Percentiles rank a stretch among this genome's conserved stretches.
Conservation (phyloP, 768 basidiomycete species). For the Cystobasidium ongulense region DNA sequence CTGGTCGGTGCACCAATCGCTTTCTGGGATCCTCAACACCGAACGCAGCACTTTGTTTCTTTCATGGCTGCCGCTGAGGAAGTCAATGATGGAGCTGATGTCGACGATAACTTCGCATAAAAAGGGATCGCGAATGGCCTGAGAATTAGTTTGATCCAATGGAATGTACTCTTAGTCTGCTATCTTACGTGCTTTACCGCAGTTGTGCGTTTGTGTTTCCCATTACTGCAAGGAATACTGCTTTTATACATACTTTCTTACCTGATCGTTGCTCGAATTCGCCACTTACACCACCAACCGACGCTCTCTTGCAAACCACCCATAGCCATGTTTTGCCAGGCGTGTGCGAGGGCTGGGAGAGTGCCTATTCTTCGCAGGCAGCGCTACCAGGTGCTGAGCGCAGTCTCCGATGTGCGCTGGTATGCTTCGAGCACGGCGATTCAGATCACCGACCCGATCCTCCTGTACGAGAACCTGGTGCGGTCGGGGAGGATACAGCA, state of each 20-base stretch:
- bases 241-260: neutral
- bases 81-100: slow-evolving; percentile 32
- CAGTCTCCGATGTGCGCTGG: neutral
- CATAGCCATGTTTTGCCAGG: neutral
- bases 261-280: neutral
- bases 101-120: slow-evolving; percentile 36
- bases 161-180: neutral
- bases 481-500: slow-evolving; percentile 19
- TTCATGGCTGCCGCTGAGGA: slow-evolving; percentile 38
- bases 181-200: neutral
- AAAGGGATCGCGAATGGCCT: no score
- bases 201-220: neutral
- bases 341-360: neutral
- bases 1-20: slow-evolving; percentile 36
- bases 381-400: neutral
- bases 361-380: neutral
- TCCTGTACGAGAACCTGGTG: slow-evolving; percentile 6
- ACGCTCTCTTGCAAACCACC: neutral
- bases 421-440: slow-evolving; percentile 12
- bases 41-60: slow-evolving; percentile 36
- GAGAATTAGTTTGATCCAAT: no score
- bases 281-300: neutral
- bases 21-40: slow-evolving; percentile 40
- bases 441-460: slow-evolving; percentile 20
- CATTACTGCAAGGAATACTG: neutral